Conservation (phyloP, 495 filamentous ascomycete genomes). For the Cairneyella variabilis region DNA sequence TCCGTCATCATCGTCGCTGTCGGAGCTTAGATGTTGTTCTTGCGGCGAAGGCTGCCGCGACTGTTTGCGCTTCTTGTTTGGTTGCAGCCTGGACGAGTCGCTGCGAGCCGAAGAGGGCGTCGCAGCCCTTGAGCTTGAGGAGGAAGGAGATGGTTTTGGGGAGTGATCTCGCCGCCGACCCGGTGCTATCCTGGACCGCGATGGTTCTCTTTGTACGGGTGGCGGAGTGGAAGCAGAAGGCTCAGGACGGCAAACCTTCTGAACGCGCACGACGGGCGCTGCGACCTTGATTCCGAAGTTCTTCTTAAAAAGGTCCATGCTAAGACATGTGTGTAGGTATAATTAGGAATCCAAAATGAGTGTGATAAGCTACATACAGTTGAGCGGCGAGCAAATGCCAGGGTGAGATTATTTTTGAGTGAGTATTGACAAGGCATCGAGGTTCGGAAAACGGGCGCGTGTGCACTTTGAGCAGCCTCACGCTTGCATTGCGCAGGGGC, state of each 20-base stretch:
- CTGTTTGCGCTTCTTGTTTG: constrained; percentile 18
- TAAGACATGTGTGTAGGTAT: constrained; percentile 2
- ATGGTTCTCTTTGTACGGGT: no score
- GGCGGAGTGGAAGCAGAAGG: constrained; percentile 5
- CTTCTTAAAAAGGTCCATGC: constrained; percentile 6
- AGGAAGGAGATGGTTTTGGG: not conserved
- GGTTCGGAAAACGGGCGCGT: no score
- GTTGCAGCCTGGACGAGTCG: not conserved
- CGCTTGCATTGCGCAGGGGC: no score
- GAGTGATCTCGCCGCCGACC: not conserved
- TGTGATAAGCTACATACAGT: no score
- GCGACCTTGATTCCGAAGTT: not conserved
- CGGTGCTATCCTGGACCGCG: not conserved
- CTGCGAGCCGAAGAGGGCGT: constrained; percentile 2
- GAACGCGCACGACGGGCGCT: not conserved
- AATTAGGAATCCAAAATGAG: no score
- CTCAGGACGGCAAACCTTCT: not conserved
- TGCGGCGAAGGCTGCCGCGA: constrained; percentile 12
- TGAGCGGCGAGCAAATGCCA: no score
- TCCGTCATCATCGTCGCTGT: constrained; percentile 25
- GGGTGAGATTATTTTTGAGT: no score
- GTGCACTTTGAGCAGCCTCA: no score
- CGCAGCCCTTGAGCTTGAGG: constrained; percentile 7
- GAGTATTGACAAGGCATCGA: no score
- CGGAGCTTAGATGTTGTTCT: constrained; percentile 4